Evolutionary conservation across 148 eudicot genomes (phyloP).

Genomic region (Rhododendron ferrugineum): DNA sequence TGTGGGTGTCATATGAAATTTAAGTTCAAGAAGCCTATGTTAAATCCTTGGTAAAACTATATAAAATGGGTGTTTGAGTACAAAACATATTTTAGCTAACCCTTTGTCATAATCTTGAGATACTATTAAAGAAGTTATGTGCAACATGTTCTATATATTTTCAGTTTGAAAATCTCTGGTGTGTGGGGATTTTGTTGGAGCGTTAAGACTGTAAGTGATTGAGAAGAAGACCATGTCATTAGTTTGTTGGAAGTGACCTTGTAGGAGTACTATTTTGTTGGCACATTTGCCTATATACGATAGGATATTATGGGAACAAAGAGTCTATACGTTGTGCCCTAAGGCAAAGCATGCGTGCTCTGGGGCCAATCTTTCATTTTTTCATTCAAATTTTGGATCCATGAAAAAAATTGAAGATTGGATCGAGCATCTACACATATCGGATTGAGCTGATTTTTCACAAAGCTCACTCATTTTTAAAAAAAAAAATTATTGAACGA

Average conservation of each 20-base stretch:
- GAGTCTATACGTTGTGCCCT: not conserved
- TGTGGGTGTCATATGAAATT: not conserved
- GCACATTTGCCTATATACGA: too few species aligned
- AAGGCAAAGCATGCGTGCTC: not conserved
- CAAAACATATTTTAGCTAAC: not conserved
- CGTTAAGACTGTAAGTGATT: not conserved
- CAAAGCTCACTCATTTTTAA: too few species aligned
- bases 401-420: too few species aligned
- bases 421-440: too few species aligned
- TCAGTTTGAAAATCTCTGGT: not conserved
- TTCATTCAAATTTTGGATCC: too few species aligned
- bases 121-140: not conserved
- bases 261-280: not conserved
- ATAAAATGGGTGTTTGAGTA: not conserved
- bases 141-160: not conserved
- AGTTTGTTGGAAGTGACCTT: not conserved
- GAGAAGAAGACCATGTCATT: not conserved
- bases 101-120: not conserved
- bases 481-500: too few species aligned
- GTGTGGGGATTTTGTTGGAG: not conserved
- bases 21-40: not conserved
- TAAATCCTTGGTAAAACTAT: not conserved
- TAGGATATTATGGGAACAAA: not conserved
- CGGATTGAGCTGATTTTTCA: too few species aligned
- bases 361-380: not conserved